A percentile compares a stretch with the other conserved stretches of the same genome.
Conservation (phyloP, 2,329 filamentous ascomycete genomes). For the Dactylellina sp. region DNA sequence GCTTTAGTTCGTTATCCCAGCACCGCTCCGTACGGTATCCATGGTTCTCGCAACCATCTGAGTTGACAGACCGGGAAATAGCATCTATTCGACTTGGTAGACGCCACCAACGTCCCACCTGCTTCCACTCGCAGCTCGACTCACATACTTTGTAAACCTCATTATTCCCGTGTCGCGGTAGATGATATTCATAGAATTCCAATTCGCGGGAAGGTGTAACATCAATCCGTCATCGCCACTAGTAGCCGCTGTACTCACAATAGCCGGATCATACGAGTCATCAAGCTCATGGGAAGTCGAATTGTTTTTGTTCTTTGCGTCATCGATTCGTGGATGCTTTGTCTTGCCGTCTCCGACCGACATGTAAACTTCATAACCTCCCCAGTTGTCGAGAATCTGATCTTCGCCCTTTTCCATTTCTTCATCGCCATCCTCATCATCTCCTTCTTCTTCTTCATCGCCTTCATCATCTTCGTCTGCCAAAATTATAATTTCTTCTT, state of each 20-base stretch:
- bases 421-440: conserved; percentile 15
- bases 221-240: conserved; percentile 81
- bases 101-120: conserved; percentile 80
- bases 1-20: too few relatives aligned
- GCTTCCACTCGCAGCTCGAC: conserved; percentile 82
- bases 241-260: conserved; percentile 77
- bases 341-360: conserved; percentile 60
- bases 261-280: conserved; percentile 78
- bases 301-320: conserved; percentile 69
- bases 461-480: conserved; percentile 49
- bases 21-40: too few relatives aligned
- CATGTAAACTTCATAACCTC: conserved; percentile 66
- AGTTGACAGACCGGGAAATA: too few relatives aligned
- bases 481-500: conserved; percentile 46
- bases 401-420: conserved; percentile 58
- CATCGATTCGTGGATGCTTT: conserved; percentile 62
- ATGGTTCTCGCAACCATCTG: too few relatives aligned
- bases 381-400: conserved; percentile 63
- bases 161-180: conserved; percentile 86
- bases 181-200: conserved; percentile 94
- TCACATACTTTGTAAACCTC: conserved; percentile 97
- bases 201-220: conserved; percentile 76
- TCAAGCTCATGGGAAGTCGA: conserved; percentile 64
- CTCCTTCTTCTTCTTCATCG: conserved; percentile 56
- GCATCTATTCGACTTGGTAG: conserved; percentile 38